Base-by-base conservation (phyloP, 768 basidiomycete species). In the Trametopsis cervina region DNA sequence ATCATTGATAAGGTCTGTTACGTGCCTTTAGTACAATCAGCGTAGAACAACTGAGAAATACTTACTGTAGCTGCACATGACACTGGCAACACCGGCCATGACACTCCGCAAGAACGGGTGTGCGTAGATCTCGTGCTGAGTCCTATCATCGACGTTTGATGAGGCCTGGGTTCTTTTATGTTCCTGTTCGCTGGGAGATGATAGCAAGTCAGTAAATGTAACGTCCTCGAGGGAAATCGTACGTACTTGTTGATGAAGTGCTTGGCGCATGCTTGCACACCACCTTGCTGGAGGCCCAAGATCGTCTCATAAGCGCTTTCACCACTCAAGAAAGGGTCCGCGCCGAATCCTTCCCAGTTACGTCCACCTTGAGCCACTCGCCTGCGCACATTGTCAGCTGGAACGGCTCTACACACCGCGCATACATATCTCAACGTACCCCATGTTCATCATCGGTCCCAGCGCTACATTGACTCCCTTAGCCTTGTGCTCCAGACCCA, bases 341-440 rank as follows among this genome's bases (percentile, higher is more conserved):
- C 89, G 24, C 92, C 91, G 49, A 92, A 93, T n/a, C 89, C 90
- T 71, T 95, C 93, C 89, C 90, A 95, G 64, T 93, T 91, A 23
- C 93, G 73, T 15, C 93, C 93, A 5, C 85, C 89, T 54, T 78
- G 72, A 2, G 86, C 81, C 17, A 83, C 66, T 15, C 88, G 78
- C 1, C 81, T 58, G 40, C 11, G 13, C 18, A 46, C 20, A 23
- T 12, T 20, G 33, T 46, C 15, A 38, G 45, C 7, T 42, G 40
- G 23, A 29, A 6, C 6, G 12, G 11, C 10, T 13, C 17, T 12
- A 36, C 7, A 41, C 6, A 44, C 15, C 13, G 29, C 7, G 41
- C 15, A 46, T 9, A 7, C 13, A 42, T 18, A 42, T 18, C 4
- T 7, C 11, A n/a, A 47, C 48, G 23, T 29, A 22, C 2, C 84